These are phyloP conservation scores for Colletotrichum sp. DNA, from an alignment of 2,329 filamentous ascomycete genomes.

Conservation along the genomic window DNA sequence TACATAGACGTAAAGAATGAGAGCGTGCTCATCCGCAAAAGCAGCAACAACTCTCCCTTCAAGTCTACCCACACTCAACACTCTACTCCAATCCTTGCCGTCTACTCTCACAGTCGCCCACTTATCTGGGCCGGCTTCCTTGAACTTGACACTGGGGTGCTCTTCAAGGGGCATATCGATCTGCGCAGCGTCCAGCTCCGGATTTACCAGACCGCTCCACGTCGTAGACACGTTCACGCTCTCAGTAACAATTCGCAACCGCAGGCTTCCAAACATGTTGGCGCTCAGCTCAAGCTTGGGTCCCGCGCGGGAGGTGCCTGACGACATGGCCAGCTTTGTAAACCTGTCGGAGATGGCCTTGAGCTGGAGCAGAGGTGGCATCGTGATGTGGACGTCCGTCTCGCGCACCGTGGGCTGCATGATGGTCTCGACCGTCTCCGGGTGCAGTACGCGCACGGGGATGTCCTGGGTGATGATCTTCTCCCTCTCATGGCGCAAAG, in stretches of 20 bases:
- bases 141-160: constrained; percentile 83
- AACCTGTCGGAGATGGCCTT: constrained; percentile 96
- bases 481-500: constrained; percentile 74
- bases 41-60: constrained; percentile 94
- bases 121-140: constrained; percentile 75
- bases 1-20: constrained; percentile 85
- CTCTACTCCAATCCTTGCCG: constrained; percentile 90
- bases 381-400: constrained; percentile 90
- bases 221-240: constrained; percentile 82
- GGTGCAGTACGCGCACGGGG: constrained; percentile 87
- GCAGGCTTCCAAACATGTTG: constrained; percentile 91
- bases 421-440: constrained; percentile 85
- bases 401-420: constrained; percentile 91
- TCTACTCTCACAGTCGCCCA: constrained; percentile 94
- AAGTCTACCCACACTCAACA: constrained; percentile 89
- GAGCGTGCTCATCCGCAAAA: constrained; percentile 79
- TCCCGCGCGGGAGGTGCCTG: constrained; percentile 30
- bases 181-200: constrained; percentile 81
- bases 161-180: constrained; percentile 75
- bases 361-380: constrained; percentile 85
- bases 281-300: constrained; percentile 85
- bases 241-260: constrained; percentile 82
- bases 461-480: constrained; percentile 95
- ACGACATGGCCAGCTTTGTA: constrained; percentile 77
- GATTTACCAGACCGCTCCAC: constrained; percentile 88